phyloP scores from a whole-genome alignment of 495 filamentous ascomycete genomes.

The Aspergillus carlsbadensis region DNA sequence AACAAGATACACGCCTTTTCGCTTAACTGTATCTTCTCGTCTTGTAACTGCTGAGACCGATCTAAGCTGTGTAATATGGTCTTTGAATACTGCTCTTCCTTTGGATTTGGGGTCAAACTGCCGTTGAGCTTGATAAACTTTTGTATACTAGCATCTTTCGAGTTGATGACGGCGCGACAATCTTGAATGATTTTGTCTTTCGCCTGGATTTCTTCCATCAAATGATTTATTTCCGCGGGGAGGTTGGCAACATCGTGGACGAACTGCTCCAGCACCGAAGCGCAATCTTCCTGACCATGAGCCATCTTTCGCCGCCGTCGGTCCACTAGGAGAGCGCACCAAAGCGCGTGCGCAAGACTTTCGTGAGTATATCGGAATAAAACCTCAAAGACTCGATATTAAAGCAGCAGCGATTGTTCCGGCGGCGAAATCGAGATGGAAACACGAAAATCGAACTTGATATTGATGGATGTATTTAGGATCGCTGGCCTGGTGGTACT shows the following conservation, averaged over 20 bases:
- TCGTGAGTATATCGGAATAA: too few relatives aligned
- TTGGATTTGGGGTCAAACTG: constrained; percentile 76
- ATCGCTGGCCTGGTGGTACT: too few relatives aligned
- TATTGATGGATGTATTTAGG: too few relatives aligned
- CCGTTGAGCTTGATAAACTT: constrained; percentile 87
- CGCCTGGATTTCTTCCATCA: constrained; percentile 90
- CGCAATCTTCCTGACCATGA: constrained; percentile 67
- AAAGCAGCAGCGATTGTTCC: too few relatives aligned
- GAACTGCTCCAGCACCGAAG: constrained; percentile 89
- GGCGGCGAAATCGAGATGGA: too few relatives aligned
- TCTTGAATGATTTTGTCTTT: constrained; percentile 82
- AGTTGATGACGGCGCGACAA: constrained; percentile 68
- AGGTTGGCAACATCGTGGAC: constrained; percentile 88
- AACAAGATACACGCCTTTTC: constrained; percentile 75
- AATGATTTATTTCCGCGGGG: constrained; percentile 85
- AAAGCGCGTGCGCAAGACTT: too few relatives aligned
- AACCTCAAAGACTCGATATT: too few relatives aligned
- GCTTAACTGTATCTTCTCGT: constrained; percentile 80
- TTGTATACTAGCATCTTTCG: constrained; percentile 78
- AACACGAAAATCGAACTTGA: too few relatives aligned
- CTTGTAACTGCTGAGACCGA: constrained; percentile 69
- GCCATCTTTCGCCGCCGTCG: constrained; percentile 27
- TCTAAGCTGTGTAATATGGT: constrained; percentile 71
- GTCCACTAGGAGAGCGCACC: too few relatives aligned
- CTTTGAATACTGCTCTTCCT: constrained; percentile 73